Percentiles rank a stretch among this genome's conserved stretches.
phyloP scores from a whole-genome alignment of 2,329 filamentous ascomycete species.

The Epichloe gansuensis region DNA sequence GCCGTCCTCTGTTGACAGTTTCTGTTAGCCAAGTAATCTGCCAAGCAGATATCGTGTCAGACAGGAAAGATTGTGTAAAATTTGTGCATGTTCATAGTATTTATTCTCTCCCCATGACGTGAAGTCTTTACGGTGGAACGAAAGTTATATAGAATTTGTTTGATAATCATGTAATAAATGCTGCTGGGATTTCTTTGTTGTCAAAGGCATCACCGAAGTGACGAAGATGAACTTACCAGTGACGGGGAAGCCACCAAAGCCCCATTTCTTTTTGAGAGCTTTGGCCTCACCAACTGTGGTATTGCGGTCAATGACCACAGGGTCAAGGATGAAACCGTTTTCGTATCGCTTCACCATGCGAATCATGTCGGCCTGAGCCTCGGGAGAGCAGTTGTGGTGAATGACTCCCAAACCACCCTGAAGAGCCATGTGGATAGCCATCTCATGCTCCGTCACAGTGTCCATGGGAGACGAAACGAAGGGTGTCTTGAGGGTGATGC shows the following conservation, averaged over 20 bases:
- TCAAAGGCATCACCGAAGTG: slow-evolving; percentile 1
- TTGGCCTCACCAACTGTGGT: slow-evolving; percentile 88
- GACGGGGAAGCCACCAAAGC: slow-evolving; percentile 95
- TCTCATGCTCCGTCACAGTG: slow-evolving; percentile 97
- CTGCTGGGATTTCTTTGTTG: slow-evolving; percentile 10
- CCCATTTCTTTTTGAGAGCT: slow-evolving; percentile 92
- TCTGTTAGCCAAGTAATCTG: slow-evolving; percentile 1
- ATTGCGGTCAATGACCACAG: slow-evolving; percentile 74
- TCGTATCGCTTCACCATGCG: slow-evolving; percentile 98
- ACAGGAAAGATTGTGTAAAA: slow-evolving; percentile 3
- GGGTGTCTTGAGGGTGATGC: slow-evolving; percentile 89
- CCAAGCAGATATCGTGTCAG: background rate
- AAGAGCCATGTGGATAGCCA: slow-evolving; percentile 95
- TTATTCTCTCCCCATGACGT: slow-evolving; percentile 61
- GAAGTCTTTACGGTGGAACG: slow-evolving; percentile 97
- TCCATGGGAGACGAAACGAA: slow-evolving; percentile 99
- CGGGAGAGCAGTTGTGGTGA: slow-evolving; percentile 98
- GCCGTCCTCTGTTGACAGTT: slow-evolving; percentile 57
- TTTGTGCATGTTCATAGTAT: slow-evolving; percentile 20
- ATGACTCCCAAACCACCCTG: slow-evolving; percentile 87
- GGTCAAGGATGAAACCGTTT: slow-evolving; percentile 97
- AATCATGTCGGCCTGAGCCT: slow-evolving; percentile 97
- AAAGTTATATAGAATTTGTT: slow-evolving; percentile 82
- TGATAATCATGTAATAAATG: slow-evolving; percentile 61
- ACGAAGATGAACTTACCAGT: slow-evolving; percentile 60